phyloP scores from a whole-genome alignment of 2,329 filamentous ascomycete genomes.

The Curvularia sp. region DNA sequence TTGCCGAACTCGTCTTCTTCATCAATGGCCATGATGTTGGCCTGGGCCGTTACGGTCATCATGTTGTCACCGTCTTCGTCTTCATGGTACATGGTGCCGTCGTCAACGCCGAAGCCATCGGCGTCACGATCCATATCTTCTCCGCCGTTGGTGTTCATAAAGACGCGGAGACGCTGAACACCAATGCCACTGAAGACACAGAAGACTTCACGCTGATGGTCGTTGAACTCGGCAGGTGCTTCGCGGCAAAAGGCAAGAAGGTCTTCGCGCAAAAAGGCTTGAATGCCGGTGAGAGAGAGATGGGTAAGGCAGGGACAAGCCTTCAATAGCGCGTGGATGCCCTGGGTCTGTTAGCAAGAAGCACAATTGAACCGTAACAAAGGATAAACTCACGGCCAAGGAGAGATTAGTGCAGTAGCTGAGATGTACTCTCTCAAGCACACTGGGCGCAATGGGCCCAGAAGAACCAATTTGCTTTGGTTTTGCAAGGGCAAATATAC shows the following conservation, averaged over 20 bases:
- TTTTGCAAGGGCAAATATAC: constrained; percentile 82
- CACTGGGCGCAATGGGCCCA: constrained; percentile 66
- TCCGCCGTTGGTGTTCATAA: constrained; percentile 66
- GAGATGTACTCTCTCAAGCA: constrained; percentile 89
- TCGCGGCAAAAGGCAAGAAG: constrained; percentile 84
- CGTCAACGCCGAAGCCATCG: constrained; percentile 29
- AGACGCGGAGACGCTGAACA: constrained; percentile 76
- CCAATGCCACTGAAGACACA: constrained; percentile 95
- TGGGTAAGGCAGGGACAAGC: constrained; percentile 92
- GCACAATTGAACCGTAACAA: background rate
- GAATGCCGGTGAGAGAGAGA: constrained; percentile 90
- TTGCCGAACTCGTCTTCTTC: constrained; percentile 55
- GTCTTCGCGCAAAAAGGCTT: constrained; percentile 85
- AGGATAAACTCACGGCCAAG: constrained; percentile 67
- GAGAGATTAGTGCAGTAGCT: constrained; percentile 92
- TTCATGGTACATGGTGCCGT: constrained; percentile 42
- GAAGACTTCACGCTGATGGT: constrained; percentile 93
- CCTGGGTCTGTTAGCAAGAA: constrained; percentile 59
- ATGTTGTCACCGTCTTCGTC: constrained; percentile 46
- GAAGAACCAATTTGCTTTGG: constrained; percentile 63
- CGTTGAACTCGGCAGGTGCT: constrained; percentile 91
- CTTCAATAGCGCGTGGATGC: constrained; percentile 87
- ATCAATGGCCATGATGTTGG: constrained; percentile 51
- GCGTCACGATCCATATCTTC: constrained; percentile 25
- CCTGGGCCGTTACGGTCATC: constrained; percentile 46